A percentile compares a stretch with the other conserved stretches of the same genome.
Evolutionary conservation across 139 green algal genomes (phyloP).

Genomic region (Coelastrella sp.): DNA sequence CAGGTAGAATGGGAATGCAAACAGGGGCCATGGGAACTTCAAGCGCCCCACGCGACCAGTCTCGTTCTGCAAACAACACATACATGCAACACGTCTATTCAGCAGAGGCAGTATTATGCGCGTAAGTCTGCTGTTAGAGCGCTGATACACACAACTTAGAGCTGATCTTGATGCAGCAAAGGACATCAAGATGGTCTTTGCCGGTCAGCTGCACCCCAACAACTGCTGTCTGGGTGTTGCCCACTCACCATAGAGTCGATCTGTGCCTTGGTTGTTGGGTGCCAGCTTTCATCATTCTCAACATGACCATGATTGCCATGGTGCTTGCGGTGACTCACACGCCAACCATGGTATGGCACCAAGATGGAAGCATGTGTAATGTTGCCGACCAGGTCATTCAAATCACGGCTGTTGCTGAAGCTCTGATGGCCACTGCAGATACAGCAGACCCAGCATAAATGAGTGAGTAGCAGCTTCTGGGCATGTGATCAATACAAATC

Average conservation of each 20-base stretch:
- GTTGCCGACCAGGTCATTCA: slow-evolving; percentile 96
- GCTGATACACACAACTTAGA: not conserved
- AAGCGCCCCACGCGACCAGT: slow-evolving; percentile 79
- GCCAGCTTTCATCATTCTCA: slow-evolving; percentile 97
- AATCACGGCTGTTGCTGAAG: slow-evolving; percentile 90
- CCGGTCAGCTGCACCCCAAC: too few species aligned
- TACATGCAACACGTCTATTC: not conserved
- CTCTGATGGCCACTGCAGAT: slow-evolving; percentile 88
- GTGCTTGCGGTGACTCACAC: slow-evolving; percentile 52
- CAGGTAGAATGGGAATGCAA: slow-evolving; percentile 97
- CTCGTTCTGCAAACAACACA: slow-evolving; percentile 44
- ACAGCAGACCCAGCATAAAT: too few species aligned
- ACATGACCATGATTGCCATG: slow-evolving; percentile 93
- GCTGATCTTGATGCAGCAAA: too few species aligned
- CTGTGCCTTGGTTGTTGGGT: slow-evolving; percentile 79
- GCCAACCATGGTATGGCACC: slow-evolving; percentile 89
- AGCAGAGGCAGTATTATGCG: not conserved
- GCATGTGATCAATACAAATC: not conserved
- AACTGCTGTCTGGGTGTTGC: too few species aligned
- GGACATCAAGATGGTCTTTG: too few species aligned
- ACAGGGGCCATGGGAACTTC: slow-evolving; percentile 79
- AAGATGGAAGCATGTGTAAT: slow-evolving; percentile 93
- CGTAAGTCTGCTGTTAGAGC: too few species aligned
- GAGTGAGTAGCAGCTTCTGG: not conserved
- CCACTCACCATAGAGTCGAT: slow-evolving; percentile 66